phyloP scores from a whole-genome alignment of 208 protist genomes.

The Wallacemonas sp. region DNA sequence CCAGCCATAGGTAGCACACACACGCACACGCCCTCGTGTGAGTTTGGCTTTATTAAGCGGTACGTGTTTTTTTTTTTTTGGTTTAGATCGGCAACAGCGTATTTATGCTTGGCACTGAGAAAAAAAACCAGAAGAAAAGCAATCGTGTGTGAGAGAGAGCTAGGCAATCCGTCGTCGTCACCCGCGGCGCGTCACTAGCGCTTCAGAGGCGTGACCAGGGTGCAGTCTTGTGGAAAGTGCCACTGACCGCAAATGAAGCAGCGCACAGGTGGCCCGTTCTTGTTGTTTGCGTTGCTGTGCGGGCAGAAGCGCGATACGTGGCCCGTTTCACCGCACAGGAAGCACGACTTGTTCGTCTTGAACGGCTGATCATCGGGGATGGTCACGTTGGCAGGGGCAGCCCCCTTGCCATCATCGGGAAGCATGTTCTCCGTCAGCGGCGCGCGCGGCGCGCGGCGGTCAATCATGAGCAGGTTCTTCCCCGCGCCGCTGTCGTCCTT shows the following conservation, averaged over 20 bases:
- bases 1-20: too few relatives aligned
- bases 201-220: constrained; percentile 40
- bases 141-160: too few relatives aligned
- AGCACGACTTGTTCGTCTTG: constrained; percentile 71
- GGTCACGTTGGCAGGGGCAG: constrained; percentile 1
- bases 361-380: constrained; percentile 53
- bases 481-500: constrained; percentile 52
- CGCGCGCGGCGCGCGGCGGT: constrained; percentile 61
- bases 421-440: constrained; percentile 50
- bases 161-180: too few relatives aligned
- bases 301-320: constrained; percentile 84
- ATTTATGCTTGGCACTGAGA: too few relatives aligned
- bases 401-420: constrained; percentile 21
- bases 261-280: constrained; percentile 64
- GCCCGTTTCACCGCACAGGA: constrained; percentile 72
- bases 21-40: too few relatives aligned
- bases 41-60: too few relatives aligned
- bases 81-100: too few relatives aligned
- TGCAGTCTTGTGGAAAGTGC: constrained; percentile 85
- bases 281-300: constrained; percentile 42
- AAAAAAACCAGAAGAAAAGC: too few relatives aligned
- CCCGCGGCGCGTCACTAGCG: constrained; percentile 1
- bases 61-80: too few relatives aligned
- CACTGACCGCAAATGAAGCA: constrained; percentile 91
- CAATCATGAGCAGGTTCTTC: constrained; percentile 57